Base-by-base conservation (phyloP, 2,329 filamentous ascomycete genomes). In the Trichoderma breve region DNA sequence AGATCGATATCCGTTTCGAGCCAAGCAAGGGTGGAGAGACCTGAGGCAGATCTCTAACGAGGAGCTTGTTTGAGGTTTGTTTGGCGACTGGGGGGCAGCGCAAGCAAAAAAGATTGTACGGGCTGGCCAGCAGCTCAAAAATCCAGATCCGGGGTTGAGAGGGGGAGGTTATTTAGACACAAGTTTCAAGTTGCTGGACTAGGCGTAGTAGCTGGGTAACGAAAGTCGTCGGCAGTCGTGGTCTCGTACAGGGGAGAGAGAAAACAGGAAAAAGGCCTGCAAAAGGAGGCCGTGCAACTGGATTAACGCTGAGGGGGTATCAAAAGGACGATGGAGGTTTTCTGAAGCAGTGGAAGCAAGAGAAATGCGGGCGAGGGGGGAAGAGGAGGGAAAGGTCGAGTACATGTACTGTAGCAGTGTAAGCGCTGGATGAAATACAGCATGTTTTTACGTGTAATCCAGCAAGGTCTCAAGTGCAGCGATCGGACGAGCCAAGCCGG, bases 261-360 rank as follows among this genome's bases (percentile, higher is more conserved):
- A 43, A n/a, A 60, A 30, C 36, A 57, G 43, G 28, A 68, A 53
- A 34, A 68, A 47, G 70, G 43, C n/a, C 62, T 51, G 28, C n/a
- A 65, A 65, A 65, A 34, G 1, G 30, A 67, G 47, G 47, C 47
- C 47, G 47, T 65, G 63, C 47, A 53, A 34, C 30, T 65, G 43
- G 47, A 43, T 58, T 30, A 57, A 43, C 51, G 65, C 51, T 18
- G 57, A 34, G 36, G 36, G 66, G 66, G 66, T 69, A 69, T 69
- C 66, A 43, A 43, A 69, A 47, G 66, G 34, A 69, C 18, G 66
- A 60, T 36, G 26, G n/a, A 18, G 15, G 15, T 61, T 36, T 64
- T 72, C 65, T 65, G 65, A 70, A 65, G 71, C 66, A 72, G 43
- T 47, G 51, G 39, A 14, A 70, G 71, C 58, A 70, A 57, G 71